Evolutionary conservation across 768 basidiomycete species (phyloP).

Genomic region (Termitomyces sp.): DNA sequence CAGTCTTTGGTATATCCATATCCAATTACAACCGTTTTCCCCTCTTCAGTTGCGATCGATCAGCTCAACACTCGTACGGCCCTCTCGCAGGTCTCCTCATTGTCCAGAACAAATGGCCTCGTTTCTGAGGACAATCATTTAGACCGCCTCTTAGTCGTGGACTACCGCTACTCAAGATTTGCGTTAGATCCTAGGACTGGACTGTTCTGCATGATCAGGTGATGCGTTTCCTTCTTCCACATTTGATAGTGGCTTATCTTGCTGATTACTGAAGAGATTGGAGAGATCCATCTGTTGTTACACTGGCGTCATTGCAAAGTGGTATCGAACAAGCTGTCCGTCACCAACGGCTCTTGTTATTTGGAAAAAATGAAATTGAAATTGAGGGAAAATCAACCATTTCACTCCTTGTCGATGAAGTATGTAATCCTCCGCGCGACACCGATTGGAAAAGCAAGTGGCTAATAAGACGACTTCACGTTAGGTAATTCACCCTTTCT

Average conservation of each 20-base stretch:
- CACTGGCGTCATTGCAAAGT: constrained; percentile 50
- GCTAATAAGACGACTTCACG: not conserved
- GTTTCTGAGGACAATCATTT: constrained; percentile 32
- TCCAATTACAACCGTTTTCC: constrained; percentile 76
- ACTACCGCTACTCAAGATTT: constrained; percentile 92
- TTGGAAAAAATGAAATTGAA: constrained; percentile 84
- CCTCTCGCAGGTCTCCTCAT: constrained; percentile 10
- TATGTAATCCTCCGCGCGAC: constrained; percentile 24
- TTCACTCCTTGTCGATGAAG: constrained; percentile 84
- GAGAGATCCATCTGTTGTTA: constrained; percentile 76
- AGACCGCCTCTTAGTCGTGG: constrained; percentile 58
- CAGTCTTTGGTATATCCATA: constrained; percentile 69
- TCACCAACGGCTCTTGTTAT: constrained; percentile 65
- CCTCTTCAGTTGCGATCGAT: constrained; percentile 25
- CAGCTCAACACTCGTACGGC: constrained; percentile 18
- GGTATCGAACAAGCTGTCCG: constrained; percentile 55
- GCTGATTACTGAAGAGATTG: constrained; percentile 64
- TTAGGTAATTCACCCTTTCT: constrained; percentile 93
- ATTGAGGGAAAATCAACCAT: constrained; percentile 81
- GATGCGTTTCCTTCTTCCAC: constrained; percentile 14
- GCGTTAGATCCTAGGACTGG: constrained; percentile 82
- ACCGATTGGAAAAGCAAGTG: not conserved
- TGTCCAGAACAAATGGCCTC: constrained; percentile 25
- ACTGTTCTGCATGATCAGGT: constrained; percentile 80
- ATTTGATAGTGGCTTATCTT: not conserved